Evolutionary conservation across 75 land plant species (phyloP), one percentile per base, ranked within the genome.

Genomic region (Selaginella moellendorffii): DNA sequence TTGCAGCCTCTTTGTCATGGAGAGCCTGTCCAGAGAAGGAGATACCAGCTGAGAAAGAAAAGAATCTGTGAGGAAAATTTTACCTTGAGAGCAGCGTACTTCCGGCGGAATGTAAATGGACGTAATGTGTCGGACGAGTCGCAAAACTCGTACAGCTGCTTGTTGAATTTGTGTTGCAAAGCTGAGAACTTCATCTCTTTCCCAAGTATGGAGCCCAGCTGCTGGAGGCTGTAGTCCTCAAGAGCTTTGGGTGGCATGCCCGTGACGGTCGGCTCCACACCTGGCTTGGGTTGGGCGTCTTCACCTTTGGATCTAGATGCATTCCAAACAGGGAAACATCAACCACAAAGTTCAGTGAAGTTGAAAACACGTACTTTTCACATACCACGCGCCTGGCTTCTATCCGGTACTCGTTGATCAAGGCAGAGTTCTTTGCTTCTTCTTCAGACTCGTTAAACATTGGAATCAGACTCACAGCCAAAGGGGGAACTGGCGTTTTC

Each of bases 371-470:
- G 22, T 29, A 65, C 67, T 53, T 65, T 23, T 46, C 54, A 42
- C 53, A 65, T 19, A 53, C 67, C 22, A 65, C 51, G 20, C 67
- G 53, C 54, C 51, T 65, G 54, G 67, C 67, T 65, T 65, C 67
- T 1, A 42, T 24, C 31, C 67, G 67, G 54, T 65, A 65, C 26
- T 46, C 67, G 14, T 26, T 36, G 27, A 65, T 25, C 17, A 42
- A 28, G 24, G 54, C 67, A 21, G 67, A 46, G 51, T 65, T 65
- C 12, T 52, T 36, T 65, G 67, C 53, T n/a, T 36, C 53, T 24
- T 65, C 53, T 42, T 65, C 23, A 19, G 31, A 26, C 53, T 36
- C 19, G 28, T 65, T 65, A 18, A 65, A 65, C 27, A 22, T 65
- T 42, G 67, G 67, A 65, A 65, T 26, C 20, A 28, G 23, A 12